A percentile compares a stretch with the other conserved stretches of the same genome.
phyloP scores from a whole-genome alignment of 1,284 basidiomycete genomes.

The Neolentinus lepideus region DNA sequence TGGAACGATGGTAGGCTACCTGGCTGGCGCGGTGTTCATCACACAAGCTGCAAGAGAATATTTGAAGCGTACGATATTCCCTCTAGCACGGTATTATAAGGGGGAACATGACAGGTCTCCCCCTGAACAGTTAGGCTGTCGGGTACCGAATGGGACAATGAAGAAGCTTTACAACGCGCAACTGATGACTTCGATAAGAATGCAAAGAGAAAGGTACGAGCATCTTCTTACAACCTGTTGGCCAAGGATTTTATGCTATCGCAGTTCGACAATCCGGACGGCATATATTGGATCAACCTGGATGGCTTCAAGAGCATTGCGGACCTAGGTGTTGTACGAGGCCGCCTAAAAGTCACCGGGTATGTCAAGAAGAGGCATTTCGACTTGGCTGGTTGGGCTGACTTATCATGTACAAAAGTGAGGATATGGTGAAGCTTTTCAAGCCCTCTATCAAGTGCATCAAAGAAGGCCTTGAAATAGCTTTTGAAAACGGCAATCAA shows the following conservation, averaged over 20 bases:
- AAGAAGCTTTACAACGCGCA: conserved; percentile 2
- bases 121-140: background rate
- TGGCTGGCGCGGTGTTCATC: conserved; percentile 7
- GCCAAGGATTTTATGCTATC: background rate
- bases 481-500: conserved; percentile 5
- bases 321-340: conserved; percentile 3
- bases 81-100: background rate
- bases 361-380: background rate
- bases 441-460: conserved; percentile 4
- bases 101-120: no score
- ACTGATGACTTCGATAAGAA: conserved; percentile 5
- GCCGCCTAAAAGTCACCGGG: conserved; percentile 6
- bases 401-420: background rate
- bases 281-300: conserved; percentile 5
- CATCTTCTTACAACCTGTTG: background rate
- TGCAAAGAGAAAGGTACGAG: conserved; percentile 5
- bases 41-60: conserved; percentile 4
- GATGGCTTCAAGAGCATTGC: conserved; percentile 6
- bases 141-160: conserved; percentile 5
- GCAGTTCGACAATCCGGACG: conserved; percentile 3
- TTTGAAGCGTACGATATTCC: conserved; percentile 1
- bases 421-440: conserved; percentile 6
- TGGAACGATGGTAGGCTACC: conserved; percentile 2
- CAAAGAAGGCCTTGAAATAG: conserved; percentile 7
- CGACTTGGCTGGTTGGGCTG: background rate